Evolutionary conservation across 176 grass and related monocot genomes (phyloP), one percentile per base, ranked within the genome.

Genomic region (Dendrocalamus sinicus): DNA sequence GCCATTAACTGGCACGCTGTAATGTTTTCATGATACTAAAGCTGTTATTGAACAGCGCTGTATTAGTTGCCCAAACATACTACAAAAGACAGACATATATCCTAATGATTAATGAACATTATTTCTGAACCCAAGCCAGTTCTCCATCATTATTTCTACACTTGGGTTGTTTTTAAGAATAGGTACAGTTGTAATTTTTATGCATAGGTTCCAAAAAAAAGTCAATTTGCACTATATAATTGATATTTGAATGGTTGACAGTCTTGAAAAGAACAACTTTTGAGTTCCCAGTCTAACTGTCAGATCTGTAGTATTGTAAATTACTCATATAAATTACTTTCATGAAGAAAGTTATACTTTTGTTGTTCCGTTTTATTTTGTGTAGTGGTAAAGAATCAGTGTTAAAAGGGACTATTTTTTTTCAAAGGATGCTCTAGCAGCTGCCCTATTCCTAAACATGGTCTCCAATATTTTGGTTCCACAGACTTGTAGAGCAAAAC

Each of bases 231-330:
- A 48, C 23, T 6, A 28, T 54, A 37, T 54, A 64, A n/a, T 39
- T 79, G n/a, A n/a, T 89, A 78, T 72, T 72, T 44, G 60, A 60
- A 59, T 28, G 22, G 16, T 71, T 79, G 52, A n/a, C 32, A 39
- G 39, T 88, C 62, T 59, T 67, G 0, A 80, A 28, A 80, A 72
- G 53, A 40, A 48, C 19, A 72, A 71, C 13, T n/a, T 61, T 78
- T 73, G 11, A 40, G 55, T 26, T 64, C 9, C 15, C 28, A 70
- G 9, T 14, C 23, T 82, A 70, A 44, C 39, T 83, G 2, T 43
- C 48, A 35, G 12, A 60, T 72, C 45, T 88, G 23, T 66, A 10
- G 52, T 78, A 72, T 72, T 30, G 24, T 15, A 55, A 73, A 54
- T 40, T 72, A 52, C 12, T 32, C 41, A 44, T 54, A 10, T 37